phyloP scores from a whole-genome alignment of 495 filamentous ascomycete genomes.

The Xylaria longipes region DNA sequence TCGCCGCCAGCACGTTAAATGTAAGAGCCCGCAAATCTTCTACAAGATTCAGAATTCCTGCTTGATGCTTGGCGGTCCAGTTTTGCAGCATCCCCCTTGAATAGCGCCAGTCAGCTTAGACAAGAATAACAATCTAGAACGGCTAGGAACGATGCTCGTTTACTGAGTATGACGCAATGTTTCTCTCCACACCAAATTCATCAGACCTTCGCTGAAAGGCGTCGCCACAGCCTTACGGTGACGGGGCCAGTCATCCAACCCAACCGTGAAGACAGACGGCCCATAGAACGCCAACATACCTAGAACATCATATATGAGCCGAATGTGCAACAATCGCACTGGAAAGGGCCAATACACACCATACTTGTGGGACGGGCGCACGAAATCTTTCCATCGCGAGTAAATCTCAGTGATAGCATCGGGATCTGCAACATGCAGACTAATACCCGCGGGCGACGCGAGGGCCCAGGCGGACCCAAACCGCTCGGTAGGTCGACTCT shows the following conservation, averaged over 20 bases:
- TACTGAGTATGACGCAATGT: conserved; percentile 41
- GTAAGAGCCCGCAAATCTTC: conserved; percentile 39
- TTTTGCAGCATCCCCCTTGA: background rate
- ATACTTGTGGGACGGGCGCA: conserved; percentile 16
- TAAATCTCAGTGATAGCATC: conserved; percentile 5
- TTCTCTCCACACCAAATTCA: conserved; percentile 47
- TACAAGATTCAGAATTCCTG: background rate
- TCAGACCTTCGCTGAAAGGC: conserved; percentile 52
- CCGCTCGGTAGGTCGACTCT: background rate
- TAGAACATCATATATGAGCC: background rate
- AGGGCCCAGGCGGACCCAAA: conserved; percentile 23
- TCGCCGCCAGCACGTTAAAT: conserved; percentile 41
- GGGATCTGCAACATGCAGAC: conserved; percentile 14
- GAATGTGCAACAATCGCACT: background rate
- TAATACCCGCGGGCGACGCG: conserved; percentile 7
- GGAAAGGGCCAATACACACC: conserved; percentile 21
- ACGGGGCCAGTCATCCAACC: conserved; percentile 43
- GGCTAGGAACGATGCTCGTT: too few species aligned
- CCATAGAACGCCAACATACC: conserved; percentile 25
- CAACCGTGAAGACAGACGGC: conserved; percentile 18
- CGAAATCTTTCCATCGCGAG: conserved; percentile 20
- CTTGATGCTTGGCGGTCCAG: background rate
- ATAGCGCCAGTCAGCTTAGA: background rate
- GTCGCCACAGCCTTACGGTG: conserved; percentile 45
- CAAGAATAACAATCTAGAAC: background rate